These are phyloP conservation scores for Sisymbrium altissimum DNA, from an alignment of 345 rosid species.

Conservation along the genomic window DNA sequence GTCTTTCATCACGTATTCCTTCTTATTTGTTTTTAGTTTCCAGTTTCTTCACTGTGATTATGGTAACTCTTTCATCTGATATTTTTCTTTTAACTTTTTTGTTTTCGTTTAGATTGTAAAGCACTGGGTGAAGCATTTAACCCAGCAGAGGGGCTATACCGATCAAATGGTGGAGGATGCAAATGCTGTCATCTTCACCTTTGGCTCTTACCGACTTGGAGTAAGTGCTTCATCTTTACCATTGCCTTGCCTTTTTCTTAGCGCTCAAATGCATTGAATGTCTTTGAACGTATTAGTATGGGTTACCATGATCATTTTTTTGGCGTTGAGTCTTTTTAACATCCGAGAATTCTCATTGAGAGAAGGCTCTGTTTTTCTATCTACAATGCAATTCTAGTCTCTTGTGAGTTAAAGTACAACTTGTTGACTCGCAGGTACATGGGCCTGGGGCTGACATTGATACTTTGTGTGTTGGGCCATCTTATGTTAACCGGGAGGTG, in stretches of 20 bases:
- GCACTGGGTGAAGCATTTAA: conserved; percentile 79
- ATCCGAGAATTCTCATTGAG: background rate
- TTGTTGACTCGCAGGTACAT: conserved; percentile 57
- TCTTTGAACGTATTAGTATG: background rate
- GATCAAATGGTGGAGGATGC: conserved; percentile 97
- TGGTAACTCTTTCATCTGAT: conserved; percentile 2
- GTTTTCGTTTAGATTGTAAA: conserved; percentile 70
- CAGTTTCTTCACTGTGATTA: background rate
- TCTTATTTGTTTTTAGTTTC: background rate
- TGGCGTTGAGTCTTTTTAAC: background rate
- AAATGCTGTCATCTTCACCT: conserved; percentile 82
- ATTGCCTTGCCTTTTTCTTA: background rate
- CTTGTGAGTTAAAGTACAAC: background rate
- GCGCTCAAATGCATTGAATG: background rate
- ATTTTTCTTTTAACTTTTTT: background rate
- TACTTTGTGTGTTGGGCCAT: conserved; percentile 91
- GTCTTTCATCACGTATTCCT: background rate
- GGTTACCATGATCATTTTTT: background rate
- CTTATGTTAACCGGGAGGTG: conserved; percentile 87
- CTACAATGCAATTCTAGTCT: background rate
- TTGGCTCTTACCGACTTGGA: conserved; percentile 93
- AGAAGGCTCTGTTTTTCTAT: background rate
- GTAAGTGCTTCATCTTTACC: conserved; percentile 43
- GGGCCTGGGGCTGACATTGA: conserved; percentile 95
- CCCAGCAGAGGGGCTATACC: conserved; percentile 62